Evolutionary conservation across 495 filamentous ascomycete species (phyloP), one percentile per base, ranked within the genome.

Genomic region (Opeltia flavorubescens): DNA sequence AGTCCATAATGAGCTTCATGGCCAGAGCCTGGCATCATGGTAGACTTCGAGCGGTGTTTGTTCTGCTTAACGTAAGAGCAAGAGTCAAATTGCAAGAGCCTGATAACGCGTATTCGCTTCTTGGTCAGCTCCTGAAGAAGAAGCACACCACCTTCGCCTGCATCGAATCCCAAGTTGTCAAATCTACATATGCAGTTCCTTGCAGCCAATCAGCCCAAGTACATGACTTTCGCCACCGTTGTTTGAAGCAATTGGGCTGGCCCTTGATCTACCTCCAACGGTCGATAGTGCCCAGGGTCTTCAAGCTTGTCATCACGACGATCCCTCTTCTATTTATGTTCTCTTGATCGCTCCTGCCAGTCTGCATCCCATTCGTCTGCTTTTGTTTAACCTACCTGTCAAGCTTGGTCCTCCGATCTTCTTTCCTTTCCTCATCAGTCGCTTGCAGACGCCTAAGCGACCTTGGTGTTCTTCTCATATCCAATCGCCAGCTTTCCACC

Each of bases 301-400:
- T 20, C 46, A 41, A 25, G 33, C 43, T 31, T 49, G 47, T 46
- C 23, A 36, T 46, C 20, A 46, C 35, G 46, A 49, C 35, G 50
- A 53, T 53, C 50, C 21, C 21, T 36, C 47, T 46, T 17, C 35
- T 50, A 25, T 33, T 28, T 28, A 36, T 33, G 25, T 46, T 25
- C 15, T 34, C 15, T 26, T 21, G 25, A 38, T 47, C 33, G 23
- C 30, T 34, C 33, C 21, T 47, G 2, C 18, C 29, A 38, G 24
- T 24, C 29, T 44, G 5, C 35, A 36, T 29, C 38, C 39, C 48
- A 45, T 51, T 54, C 44, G 52, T 47, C 48, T 48, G 44, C 48
- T 44, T 47, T 30, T n/a, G 34, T 50, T 35, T 48, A 46, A 13
- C 39, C 24, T 33, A 43, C 36, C 44, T 36, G 52, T 54, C 48